Evolutionary conservation across 768 basidiomycete species (phyloP), one percentile per base, ranked within the genome.

Genomic region (Russula brevipes): DNA sequence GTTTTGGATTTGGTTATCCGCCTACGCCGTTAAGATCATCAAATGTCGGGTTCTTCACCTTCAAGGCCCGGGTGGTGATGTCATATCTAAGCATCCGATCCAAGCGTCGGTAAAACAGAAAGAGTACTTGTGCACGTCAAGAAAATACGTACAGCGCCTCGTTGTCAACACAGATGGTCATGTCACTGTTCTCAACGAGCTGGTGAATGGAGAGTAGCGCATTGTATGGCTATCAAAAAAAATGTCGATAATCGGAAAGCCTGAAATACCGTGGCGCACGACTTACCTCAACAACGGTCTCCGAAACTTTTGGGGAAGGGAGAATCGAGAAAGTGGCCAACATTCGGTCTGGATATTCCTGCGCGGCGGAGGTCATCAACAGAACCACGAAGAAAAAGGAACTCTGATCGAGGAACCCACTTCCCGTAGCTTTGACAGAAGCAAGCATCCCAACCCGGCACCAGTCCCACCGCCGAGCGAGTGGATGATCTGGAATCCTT

Each of bases 391-490:
- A 44, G 54, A 35, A 35, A 17, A 53, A 4, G 24, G 14, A 14
- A 24, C 2, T 56, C 50, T 16, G 11, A 12, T 16, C 5, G 16
- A 58, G 44, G 30, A 64, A 69, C 80, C 67, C 64, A 82, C 90
- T 77, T 94, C 92, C 57, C 90, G 83, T 63, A 94, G 75, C 71
- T 94, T 94, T 42, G 86, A 85, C 41, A 96, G 75, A 58, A 95
- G 76, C 47, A 95, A 77, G 60, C 86, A 87, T 44, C 93, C 93
- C 46, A 95, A 74, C 17, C 94, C 94, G 30, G 93, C 85, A 42
- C 93, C 94, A 3, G 91, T 95, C 42, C 94, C 94, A 64, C 94
- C 94, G 41, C 94, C 94, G 17, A 98, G 83, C 17, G 94, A 93
- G 67, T 96, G 93, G 10, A 94, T 74, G 52, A 94, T 73, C 69